Conservation (phyloP, 2,329 filamentous ascomycete species). For the Davidsoniella eucalypti region DNA sequence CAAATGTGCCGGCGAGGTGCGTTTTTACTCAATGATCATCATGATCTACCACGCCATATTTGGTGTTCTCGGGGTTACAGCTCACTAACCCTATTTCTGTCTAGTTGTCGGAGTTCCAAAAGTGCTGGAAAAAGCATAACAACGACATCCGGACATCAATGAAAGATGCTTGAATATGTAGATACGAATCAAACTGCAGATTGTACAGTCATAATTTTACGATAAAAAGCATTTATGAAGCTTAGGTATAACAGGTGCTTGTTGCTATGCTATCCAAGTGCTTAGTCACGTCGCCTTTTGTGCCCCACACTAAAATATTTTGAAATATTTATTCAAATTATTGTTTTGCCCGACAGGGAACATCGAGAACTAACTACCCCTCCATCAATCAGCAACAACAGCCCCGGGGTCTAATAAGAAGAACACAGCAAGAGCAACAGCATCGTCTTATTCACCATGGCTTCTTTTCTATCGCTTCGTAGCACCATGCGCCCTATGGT, state of each 20-base stretch:
- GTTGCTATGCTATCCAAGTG: not conserved
- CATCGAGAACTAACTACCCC: not conserved
- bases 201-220: not conserved
- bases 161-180: constrained; percentile 42
- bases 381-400: not conserved
- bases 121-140: constrained; percentile 81
- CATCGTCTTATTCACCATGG: not conserved
- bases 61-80: not conserved
- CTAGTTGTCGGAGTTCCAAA: constrained; percentile 77
- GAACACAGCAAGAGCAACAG: not conserved
- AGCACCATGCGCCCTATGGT: constrained; percentile 13
- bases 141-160: constrained; percentile 70
- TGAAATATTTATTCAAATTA: too few species aligned
- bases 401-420: too few species aligned
- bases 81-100: not conserved
- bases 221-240: too few species aligned
- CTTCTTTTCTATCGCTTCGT: constrained; percentile 4
- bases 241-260: too few species aligned
- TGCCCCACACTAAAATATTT: too few species aligned
- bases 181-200: not conserved
- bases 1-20: constrained; percentile 70
- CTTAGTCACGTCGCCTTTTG: constrained; percentile 3
- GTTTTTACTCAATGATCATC: constrained; percentile 19
- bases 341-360: not conserved
- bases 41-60: too few species aligned